Percentiles rank a stretch among this genome's conserved stretches.
Conservation (phyloP, 208 protist species). For the Leptomonas seymouri region DNA sequence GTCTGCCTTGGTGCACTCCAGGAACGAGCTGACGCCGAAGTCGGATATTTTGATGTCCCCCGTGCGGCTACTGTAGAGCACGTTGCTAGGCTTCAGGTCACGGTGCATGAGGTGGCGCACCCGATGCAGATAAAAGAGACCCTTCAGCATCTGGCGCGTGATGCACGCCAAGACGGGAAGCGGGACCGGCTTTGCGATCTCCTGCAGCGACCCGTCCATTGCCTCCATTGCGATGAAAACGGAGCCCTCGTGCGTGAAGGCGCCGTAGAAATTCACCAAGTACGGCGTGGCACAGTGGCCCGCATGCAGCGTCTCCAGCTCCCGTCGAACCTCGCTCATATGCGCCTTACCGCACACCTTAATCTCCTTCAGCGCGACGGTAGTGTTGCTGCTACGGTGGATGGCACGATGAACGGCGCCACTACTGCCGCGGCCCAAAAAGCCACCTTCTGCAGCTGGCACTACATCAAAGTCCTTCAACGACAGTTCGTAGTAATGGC, state of each 20-base stretch:
- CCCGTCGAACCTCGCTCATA: slow-evolving; percentile 78
- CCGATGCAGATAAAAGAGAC: slow-evolving; percentile 90
- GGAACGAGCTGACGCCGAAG: slow-evolving; percentile 93
- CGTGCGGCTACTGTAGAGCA: slow-evolving; percentile 90
- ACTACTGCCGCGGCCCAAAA: slow-evolving; percentile 85
- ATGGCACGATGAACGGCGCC: slow-evolving; percentile 74
- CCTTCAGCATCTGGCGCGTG: slow-evolving; percentile 79
- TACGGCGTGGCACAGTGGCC: slow-evolving; percentile 39
- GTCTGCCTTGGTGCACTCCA: slow-evolving; percentile 86
- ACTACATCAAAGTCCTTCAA: slow-evolving; percentile 71
- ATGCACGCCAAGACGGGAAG: slow-evolving; percentile 60
- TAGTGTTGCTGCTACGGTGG: slow-evolving; percentile 56
- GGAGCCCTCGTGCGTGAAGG: slow-evolving; percentile 85
- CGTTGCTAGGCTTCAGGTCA: slow-evolving; percentile 98
- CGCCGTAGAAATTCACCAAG: slow-evolving; percentile 90
- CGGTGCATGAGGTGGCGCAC: slow-evolving; percentile 94
- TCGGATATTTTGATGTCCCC: slow-evolving; percentile 93
- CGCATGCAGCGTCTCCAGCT: slow-evolving; percentile 85
- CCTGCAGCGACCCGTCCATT: slow-evolving; percentile 88
- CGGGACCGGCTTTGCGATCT: slow-evolving; percentile 61
- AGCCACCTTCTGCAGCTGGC: slow-evolving; percentile 46
- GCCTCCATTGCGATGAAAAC: slow-evolving; percentile 93
- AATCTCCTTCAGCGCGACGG: slow-evolving; percentile 88
- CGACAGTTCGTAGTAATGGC: slow-evolving; percentile 75
- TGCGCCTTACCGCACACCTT: slow-evolving; percentile 78